Conservation (phyloP, 345 rosid genomes). For the Sonneratia alba region DNA sequence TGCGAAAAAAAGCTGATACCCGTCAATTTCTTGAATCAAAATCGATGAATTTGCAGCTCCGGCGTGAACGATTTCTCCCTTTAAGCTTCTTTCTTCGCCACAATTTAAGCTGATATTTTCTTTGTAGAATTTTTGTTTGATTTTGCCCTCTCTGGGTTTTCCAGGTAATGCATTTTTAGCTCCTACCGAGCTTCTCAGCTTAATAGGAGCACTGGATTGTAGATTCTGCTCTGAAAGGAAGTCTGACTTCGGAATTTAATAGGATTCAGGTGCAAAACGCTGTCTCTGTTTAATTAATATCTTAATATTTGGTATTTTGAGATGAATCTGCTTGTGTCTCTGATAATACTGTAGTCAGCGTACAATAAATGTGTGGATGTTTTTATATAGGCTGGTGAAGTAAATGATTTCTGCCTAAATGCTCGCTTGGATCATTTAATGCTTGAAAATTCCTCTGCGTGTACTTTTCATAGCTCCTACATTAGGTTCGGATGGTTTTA, state of each 20-base stretch:
- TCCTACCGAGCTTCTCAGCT: conserved; percentile 23
- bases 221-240: conserved; percentile 2
- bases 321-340: not conserved
- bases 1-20: not conserved
- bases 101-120: too few species aligned
- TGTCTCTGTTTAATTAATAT: too few species aligned
- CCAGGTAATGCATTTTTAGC: conserved; percentile 30
- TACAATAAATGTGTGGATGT: not conserved
- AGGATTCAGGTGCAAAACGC: not conserved
- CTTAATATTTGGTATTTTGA: not conserved
- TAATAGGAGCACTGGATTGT: conserved; percentile 22
- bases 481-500: not conserved
- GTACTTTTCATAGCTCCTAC: not conserved
- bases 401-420: not conserved
- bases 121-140: not conserved
- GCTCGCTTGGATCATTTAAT: not conserved
- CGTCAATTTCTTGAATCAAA: not conserved
- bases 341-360: not conserved
- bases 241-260: not conserved
- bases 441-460: not conserved
- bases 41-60: not conserved
- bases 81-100: not conserved
- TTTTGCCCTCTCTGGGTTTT: conserved; percentile 3
- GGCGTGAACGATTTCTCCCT: not conserved
- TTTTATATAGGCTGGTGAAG: not conserved